Base-by-base conservation (phyloP, 331 rosid species). In the Cydonia oblonga region DNA sequence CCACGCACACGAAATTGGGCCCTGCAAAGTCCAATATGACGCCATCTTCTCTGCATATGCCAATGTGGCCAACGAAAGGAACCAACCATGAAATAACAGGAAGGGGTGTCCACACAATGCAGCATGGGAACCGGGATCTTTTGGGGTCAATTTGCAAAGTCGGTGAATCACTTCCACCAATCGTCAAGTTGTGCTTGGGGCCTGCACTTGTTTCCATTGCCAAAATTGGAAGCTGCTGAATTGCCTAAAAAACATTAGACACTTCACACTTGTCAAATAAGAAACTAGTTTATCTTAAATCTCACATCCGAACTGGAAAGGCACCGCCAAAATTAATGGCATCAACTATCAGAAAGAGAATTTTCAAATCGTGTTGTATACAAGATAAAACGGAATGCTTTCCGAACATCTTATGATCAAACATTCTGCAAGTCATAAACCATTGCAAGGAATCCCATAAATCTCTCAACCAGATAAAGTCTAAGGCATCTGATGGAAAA, bases 101-200 rank as follows among this genome's bases (percentile, higher is more conserved):
- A 87, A 95, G 92, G 70, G 97, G 97, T 23, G 99, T 85, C 99
- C 99, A 95, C 76, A 95, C 99, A 76, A 95, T 76, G 71, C 93
- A 91, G 81, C 92, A 84, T 2, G 99, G 99, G 80, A 95, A 95
- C 71, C 97, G 88, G 58, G 93, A 83, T 71, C 80, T 82, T 70
- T 63, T 84, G 0, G 93, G 96, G 82, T 95, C 97, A 74, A 91
- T 91, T 79, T 84, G 89, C 81, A 78, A 78, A 30, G 73, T 80
- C 58, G 73, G 87, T 15, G 84, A 62, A 68, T 73, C 81, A 73
- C 71, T 71, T 76, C 80, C 77, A 42, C 78, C 96, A 30, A 77
- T 77, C 86, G 79, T 87, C 54, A 81, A 52, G 75, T 74, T 77
- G 51, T 75, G 73, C 76, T 86, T 93, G 24, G 81, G 71, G 64